These are phyloP conservation scores for Phytopythium mirpurense DNA, from an alignment of 352 stramenopile species.

Conservation along the genomic window DNA sequence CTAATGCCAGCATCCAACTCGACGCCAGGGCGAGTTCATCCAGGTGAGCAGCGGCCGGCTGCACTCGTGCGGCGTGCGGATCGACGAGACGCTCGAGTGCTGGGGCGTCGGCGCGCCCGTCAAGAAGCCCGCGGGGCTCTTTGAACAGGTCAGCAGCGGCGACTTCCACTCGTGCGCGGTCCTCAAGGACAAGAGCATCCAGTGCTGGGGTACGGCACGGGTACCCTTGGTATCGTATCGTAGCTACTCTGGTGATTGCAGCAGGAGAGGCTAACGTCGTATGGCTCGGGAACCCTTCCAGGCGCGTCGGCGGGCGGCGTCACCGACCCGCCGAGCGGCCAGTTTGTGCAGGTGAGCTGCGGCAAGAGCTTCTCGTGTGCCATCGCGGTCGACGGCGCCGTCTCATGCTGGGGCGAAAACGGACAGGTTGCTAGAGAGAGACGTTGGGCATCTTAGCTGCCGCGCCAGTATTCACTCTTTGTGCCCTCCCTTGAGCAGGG, in stretches of 20 bases:
- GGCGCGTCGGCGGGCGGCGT: constrained; percentile 28
- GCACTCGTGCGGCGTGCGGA: constrained; percentile 68
- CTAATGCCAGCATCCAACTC: too few species aligned
- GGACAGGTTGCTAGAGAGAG: constrained; percentile 19
- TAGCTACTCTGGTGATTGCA: too few species aligned
- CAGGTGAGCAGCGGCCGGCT: constrained; percentile 71
- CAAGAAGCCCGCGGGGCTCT: constrained; percentile 52
- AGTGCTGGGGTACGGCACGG: constrained; percentile 61
- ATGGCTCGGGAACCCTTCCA: constrained; percentile 12
- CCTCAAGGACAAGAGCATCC: constrained; percentile 69
- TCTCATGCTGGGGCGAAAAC: constrained; percentile 70
- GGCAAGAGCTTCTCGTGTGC: constrained; percentile 65
- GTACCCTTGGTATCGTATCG: too few species aligned
- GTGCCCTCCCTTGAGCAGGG: too few species aligned
- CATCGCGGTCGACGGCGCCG: constrained; percentile 38
- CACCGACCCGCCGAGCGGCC: constrained; percentile 30
- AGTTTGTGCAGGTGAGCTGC: constrained; percentile 76
- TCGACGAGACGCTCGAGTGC: constrained; percentile 76
- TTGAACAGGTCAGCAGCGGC: constrained; percentile 78
- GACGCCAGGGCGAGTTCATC: constrained; percentile 52
- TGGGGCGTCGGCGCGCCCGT: constrained; percentile 57
- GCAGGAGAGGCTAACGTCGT: too few species aligned
- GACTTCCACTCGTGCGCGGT: constrained; percentile 79
- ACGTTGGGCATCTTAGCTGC: background rate
- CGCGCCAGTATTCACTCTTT: too few species aligned